Evolutionary conservation across 2,329 filamentous ascomycete genomes (phyloP).

Genomic region (Aureobasidium melanogenum): DNA sequence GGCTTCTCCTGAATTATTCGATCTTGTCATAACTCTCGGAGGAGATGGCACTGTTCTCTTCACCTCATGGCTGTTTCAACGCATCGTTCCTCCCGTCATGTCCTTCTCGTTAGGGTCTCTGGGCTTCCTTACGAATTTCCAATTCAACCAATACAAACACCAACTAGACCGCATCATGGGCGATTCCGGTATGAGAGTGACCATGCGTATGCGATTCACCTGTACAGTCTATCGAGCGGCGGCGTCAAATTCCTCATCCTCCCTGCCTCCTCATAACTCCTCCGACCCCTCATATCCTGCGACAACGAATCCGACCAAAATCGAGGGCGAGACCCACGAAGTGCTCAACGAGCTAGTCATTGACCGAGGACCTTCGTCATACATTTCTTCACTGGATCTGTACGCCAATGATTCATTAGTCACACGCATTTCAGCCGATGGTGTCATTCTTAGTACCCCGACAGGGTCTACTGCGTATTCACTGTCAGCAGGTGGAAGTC

Average conservation of each 20-base stretch:
- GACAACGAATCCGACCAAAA: constrained; percentile 41
- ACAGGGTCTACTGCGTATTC: constrained; percentile 90
- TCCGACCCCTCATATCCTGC: constrained; percentile 25
- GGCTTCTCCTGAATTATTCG: constrained; percentile 87
- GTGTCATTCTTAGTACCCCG: constrained; percentile 94
- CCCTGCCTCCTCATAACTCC: constrained; percentile 15
- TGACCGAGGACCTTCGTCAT: constrained; percentile 90
- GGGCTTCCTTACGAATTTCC: constrained; percentile 81
- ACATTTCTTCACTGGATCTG: constrained; percentile 92
- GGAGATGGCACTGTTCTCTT: constrained; percentile 82
- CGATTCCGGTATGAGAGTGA: constrained; percentile 90
- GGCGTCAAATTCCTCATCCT: constrained; percentile 23
- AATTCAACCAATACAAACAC: constrained; percentile 79
- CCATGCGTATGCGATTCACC: constrained; percentile 96
- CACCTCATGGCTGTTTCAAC: constrained; percentile 87
- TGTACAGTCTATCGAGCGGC: constrained; percentile 81
- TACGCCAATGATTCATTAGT: constrained; percentile 93
- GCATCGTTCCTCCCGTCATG: constrained; percentile 74
- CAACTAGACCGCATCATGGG: constrained; percentile 88
- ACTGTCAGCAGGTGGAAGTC: constrained; percentile 85
- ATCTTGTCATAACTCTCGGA: constrained; percentile 81
- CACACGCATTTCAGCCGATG: constrained; percentile 92
- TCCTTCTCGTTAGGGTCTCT: constrained; percentile 78
- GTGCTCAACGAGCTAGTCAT: constrained; percentile 98
- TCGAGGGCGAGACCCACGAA: constrained; percentile 93